Evolutionary conservation across 495 filamentous ascomycete species (phyloP).

Genomic region (Neurospora hispaniola): DNA sequence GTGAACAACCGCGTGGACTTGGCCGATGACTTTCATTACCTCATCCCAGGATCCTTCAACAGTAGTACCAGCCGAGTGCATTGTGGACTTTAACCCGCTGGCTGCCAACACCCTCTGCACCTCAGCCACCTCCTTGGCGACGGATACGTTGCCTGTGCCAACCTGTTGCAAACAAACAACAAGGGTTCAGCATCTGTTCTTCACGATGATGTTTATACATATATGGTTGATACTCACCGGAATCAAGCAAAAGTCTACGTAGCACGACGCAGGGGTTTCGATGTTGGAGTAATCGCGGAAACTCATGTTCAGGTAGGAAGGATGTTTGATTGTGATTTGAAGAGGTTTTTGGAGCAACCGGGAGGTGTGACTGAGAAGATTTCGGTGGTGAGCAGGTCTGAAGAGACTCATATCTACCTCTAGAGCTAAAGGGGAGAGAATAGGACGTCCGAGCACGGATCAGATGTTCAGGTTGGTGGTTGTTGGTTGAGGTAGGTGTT

Average conservation of each 20-base stretch:
- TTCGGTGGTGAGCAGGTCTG: not conserved
- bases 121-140: slow-evolving; percentile 76
- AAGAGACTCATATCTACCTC: not conserved
- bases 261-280: slow-evolving; percentile 54
- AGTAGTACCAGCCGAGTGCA: slow-evolving; percentile 91
- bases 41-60: slow-evolving; percentile 88
- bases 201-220: not conserved
- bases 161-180: slow-evolving; percentile 37
- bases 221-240: slow-evolving; percentile 41
- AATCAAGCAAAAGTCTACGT: slow-evolving; percentile 75
- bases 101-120: slow-evolving; percentile 78
- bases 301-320: not conserved
- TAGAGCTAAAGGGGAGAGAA: not conserved
- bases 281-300: slow-evolving; percentile 30
- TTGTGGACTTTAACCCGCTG: slow-evolving; percentile 67
- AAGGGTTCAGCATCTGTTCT: not conserved
- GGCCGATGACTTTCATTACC: slow-evolving; percentile 80
- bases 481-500: not conserved
- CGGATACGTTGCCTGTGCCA: slow-evolving; percentile 71
- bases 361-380: not conserved
- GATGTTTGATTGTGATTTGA: not conserved
- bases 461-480: not conserved
- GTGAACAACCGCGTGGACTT: slow-evolving; percentile 79
- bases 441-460: not conserved
- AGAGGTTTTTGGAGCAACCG: not conserved